Percentiles rank a stretch among this genome's conserved stretches.
Conservation (phyloP, 2,329 filamentous ascomycete genomes). For the Achaetomium macrosporum region DNA sequence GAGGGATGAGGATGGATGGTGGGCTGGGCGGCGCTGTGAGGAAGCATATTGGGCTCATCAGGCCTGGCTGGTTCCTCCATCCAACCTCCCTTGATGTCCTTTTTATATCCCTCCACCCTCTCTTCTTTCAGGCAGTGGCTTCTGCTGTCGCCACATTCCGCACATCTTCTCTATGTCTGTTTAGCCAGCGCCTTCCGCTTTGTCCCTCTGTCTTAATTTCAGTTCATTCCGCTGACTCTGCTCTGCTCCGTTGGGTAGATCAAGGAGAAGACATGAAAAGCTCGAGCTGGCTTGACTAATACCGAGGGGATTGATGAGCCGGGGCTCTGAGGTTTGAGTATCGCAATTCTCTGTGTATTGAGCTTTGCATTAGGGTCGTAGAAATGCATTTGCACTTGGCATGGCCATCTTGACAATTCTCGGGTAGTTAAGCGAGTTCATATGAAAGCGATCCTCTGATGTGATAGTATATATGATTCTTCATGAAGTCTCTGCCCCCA, state of each 20-base stretch:
- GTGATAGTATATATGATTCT: no score
- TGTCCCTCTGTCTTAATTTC: neutral
- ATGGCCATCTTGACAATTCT: neutral
- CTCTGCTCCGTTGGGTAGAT: neutral
- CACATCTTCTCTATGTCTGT: slow-evolving; percentile 2
- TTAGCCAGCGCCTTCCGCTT: slow-evolving; percentile 10
- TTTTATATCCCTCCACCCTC: slow-evolving; percentile 16
- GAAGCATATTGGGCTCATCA: neutral
- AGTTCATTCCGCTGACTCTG: neutral
- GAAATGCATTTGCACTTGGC: neutral
- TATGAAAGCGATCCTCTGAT: no score
- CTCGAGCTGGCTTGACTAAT: slow-evolving; percentile 17
- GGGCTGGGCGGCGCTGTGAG: neutral
- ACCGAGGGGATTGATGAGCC: neutral
- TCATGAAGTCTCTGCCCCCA: no score
- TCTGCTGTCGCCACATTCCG: neutral
- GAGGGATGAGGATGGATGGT: neutral
- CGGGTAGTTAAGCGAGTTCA: neutral
- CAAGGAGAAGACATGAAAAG: neutral
- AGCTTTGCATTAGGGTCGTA: slow-evolving; percentile 1
- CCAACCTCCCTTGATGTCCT: slow-evolving; percentile 15
- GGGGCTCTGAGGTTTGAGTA: neutral
- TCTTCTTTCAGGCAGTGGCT: slow-evolving; percentile 10
- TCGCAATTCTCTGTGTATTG: slow-evolving; percentile 4
- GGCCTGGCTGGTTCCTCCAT: neutral